These are phyloP conservation scores for Hemerocallis citrina DNA, from an alignment of 106 monocot species.

Conservation along the genomic window DNA sequence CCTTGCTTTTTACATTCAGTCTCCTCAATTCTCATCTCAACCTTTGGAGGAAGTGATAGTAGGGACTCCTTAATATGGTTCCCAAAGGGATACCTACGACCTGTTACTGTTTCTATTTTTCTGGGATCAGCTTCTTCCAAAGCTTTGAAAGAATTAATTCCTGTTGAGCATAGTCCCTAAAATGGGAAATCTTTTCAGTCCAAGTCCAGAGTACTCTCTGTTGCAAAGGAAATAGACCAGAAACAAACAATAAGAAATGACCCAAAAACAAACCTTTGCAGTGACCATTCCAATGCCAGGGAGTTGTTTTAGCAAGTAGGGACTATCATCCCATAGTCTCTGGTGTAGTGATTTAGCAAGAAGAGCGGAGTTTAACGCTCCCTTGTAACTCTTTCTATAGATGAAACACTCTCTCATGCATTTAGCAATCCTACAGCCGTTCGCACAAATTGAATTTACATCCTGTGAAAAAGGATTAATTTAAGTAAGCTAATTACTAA, in stretches of 20 bases:
- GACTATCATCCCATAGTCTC: constrained; percentile 83
- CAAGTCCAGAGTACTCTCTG: neutral
- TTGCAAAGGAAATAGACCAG: neutral
- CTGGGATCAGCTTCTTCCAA: constrained; percentile 86
- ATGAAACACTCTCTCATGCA: constrained; percentile 96
- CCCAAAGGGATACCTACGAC: constrained; percentile 92
- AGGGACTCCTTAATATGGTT: constrained; percentile 81
- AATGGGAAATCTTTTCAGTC: constrained; percentile 6
- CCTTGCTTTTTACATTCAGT: constrained; percentile 46
- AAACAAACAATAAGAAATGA: neutral
- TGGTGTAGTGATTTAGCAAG: constrained; percentile 83
- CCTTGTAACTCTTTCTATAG: constrained; percentile 77
- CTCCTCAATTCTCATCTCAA: constrained; percentile 55
- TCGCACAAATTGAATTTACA: constrained; percentile 66
- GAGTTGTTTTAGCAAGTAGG: constrained; percentile 82
- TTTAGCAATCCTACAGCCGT: constrained; percentile 84
- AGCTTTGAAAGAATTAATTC: constrained; percentile 61
- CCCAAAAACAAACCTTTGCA: constrained; percentile 57
- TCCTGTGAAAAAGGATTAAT: constrained; percentile 38
- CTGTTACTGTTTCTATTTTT: constrained; percentile 88
- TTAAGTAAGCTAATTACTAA: constrained; percentile 8
- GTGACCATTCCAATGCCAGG: constrained; percentile 98
- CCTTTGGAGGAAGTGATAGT: constrained; percentile 65
- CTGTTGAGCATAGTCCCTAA: constrained; percentile 70
- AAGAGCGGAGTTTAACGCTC: constrained; percentile 58